Evolutionary conservation across 2,329 filamentous ascomycete genomes (phyloP).

Genomic region (Huntiella abstrusa): DNA sequence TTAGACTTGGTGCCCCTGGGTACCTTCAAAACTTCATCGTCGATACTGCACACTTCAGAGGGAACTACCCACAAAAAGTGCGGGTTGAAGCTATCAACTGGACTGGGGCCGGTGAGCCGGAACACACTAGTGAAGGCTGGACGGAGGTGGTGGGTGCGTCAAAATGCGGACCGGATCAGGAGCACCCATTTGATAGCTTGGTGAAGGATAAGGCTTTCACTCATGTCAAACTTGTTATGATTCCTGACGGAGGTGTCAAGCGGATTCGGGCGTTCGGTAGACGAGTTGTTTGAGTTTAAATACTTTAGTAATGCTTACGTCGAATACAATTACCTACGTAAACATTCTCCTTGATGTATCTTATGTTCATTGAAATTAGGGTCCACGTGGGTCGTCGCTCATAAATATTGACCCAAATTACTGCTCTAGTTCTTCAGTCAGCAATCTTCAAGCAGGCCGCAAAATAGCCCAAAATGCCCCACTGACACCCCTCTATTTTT

Average conservation of each 20-base stretch:
- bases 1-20: slow-evolving; percentile 49
- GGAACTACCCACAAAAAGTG: slow-evolving; percentile 66
- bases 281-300: slow-evolving; percentile 13
- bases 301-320: no score
- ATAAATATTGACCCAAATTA: neutral
- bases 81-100: slow-evolving; percentile 44
- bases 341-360: no score
- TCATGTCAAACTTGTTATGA: slow-evolving; percentile 79
- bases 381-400: no score
- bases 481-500: no score
- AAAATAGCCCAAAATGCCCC: no score
- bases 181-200: slow-evolving; percentile 44
- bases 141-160: slow-evolving; percentile 43
- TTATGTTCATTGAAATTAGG: no score
- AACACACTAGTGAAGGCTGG: slow-evolving; percentile 41
- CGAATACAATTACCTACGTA: no score
- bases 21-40: slow-evolving; percentile 48
- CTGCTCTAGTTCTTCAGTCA: neutral
- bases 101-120: slow-evolving; percentile 34
- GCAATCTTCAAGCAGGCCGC: neutral
- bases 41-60: slow-evolving; percentile 67
- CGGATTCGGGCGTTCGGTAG: slow-evolving; percentile 46
- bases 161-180: slow-evolving; percentile 53
- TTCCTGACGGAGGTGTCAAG: slow-evolving; percentile 87
- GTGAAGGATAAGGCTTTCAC: slow-evolving; percentile 45